These are phyloP conservation scores for Elaeagnus macrophylla DNA, from an alignment of 306 rosid species.

Conservation along the genomic window DNA sequence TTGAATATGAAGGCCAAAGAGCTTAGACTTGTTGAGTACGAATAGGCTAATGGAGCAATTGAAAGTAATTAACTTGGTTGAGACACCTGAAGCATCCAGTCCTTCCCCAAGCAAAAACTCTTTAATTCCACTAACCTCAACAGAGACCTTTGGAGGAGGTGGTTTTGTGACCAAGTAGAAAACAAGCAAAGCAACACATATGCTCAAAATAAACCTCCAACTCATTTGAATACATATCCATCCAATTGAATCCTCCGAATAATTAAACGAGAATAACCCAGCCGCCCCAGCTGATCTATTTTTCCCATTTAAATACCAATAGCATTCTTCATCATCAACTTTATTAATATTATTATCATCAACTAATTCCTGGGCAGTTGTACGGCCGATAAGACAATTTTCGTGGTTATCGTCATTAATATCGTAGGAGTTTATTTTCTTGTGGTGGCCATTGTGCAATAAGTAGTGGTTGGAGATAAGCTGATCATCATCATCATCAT, in stretches of 20 bases:
- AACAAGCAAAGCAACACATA: slow-evolving; percentile 66
- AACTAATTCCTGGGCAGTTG: neutral
- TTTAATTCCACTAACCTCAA: slow-evolving; percentile 49
- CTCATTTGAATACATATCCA: slow-evolving; percentile 75
- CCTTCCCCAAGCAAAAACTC: slow-evolving; percentile 78
- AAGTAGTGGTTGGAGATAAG: slow-evolving; percentile 59
- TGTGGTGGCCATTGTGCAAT: slow-evolving; percentile 19
- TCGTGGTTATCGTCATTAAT: too few species aligned
- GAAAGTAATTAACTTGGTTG: slow-evolving; percentile 63
- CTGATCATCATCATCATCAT: too few species aligned
- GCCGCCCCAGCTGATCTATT: slow-evolving; percentile 38
- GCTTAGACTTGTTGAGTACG: slow-evolving; percentile 65
- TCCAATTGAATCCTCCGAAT: slow-evolving; percentile 52
- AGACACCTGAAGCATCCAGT: slow-evolving; percentile 72
- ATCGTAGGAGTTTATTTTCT: too few species aligned
- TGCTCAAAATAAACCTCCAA: slow-evolving; percentile 64
- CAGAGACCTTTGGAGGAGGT: slow-evolving; percentile 56
- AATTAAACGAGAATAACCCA: slow-evolving; percentile 42
- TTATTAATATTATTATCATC: neutral
- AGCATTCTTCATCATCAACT: slow-evolving; percentile 14
- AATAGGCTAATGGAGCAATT: slow-evolving; percentile 51
- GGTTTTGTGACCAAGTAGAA: slow-evolving; percentile 78
- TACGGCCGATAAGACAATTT: too few species aligned
- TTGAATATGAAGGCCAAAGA: slow-evolving; percentile 69
- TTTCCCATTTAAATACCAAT: slow-evolving; percentile 26